Evolutionary conservation across 257 asterid genomes (phyloP).

Genomic region (Datura wrightii): DNA sequence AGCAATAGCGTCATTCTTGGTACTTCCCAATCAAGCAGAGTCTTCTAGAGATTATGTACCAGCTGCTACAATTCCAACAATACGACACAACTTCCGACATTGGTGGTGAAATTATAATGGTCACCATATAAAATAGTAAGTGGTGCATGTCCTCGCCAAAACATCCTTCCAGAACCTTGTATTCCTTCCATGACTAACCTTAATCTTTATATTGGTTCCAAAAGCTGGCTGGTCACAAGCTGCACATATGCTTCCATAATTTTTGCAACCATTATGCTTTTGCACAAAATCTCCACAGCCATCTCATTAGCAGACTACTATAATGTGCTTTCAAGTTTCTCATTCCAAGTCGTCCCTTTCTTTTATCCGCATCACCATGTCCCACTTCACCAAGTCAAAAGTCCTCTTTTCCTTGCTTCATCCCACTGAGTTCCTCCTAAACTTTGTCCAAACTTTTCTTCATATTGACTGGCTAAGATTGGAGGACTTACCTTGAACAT

Average conservation of each 20-base stretch:
- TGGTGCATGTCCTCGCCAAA: conserved; percentile 13
- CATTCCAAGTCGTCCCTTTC: not conserved
- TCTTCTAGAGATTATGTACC: not conserved
- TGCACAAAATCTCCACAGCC: not conserved
- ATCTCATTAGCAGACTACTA: not conserved
- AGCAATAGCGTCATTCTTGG: not conserved
- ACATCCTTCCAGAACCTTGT: not conserved
- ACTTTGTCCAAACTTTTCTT: not conserved
- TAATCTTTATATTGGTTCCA: not conserved
- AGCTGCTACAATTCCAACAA: not conserved
- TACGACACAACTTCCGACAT: not conserved
- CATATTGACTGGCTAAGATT: not conserved
- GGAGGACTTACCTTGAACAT: too few species aligned
- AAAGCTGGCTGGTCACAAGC: not conserved
- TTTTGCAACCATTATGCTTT: not conserved
- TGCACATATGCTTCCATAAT: not conserved
- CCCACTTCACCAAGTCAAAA: conserved; percentile 13
- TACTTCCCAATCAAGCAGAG: conserved; percentile 18
- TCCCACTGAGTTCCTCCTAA: not conserved
- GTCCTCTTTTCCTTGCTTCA: not conserved
- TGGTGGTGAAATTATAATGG: conserved; percentile 12
- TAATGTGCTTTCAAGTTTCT: not conserved
- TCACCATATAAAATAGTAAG: not conserved
- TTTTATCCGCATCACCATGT: conserved; percentile 4
- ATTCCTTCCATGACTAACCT: not conserved